Evolutionary conservation across 441 rosid genomes (phyloP), one percentile per base, ranked within the genome.

Genomic region (Populus trichocarpa): DNA sequence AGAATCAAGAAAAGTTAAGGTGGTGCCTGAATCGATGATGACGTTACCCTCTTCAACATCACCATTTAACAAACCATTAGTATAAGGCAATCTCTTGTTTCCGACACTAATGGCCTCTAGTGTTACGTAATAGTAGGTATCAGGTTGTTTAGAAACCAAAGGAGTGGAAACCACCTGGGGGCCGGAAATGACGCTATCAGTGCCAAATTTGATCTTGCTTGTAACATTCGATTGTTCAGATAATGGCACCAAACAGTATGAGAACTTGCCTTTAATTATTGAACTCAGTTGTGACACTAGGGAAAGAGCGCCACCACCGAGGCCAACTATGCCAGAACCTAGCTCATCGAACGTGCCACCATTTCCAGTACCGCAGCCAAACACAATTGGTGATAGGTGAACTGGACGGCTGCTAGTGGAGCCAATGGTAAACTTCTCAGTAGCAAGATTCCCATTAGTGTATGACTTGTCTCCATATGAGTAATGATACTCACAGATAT

Each of bases 11-110:
- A 92, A 77, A n/a, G 93, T 92, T 73, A 95, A 71, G 0, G 97
- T 86, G 50, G 96, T 95, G 30, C 99, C 99, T 8, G 97, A 95
- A 68, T 95, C 98, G 5, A 95, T 87, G 9, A 95, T 88, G 1
- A 95, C 88, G 84, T 86, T 86, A 6, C 89, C 92, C 87, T 8
- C 89, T 90, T 18, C 93, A 86, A 81, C 84, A 75, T 0, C 86
- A 87, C 12, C 84, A 67, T 5, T 67, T 72, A 46, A 73, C 89
- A 73, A 86, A 9, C 20, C 46, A 81, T 77, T 89, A 84, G 82
- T 84, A 86, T 26, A 90, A 65, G 25, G 88, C 83, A 81, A 86
- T 79, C 22, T 85, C 83, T 85, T 64, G 2, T 92, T 89, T 0
- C 96, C 98, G 20, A 95, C 91, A 75, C 96, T 95, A 33, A 95